Base-by-base conservation (phyloP, 805 yeast species). In the Ascoidea tarda region DNA sequence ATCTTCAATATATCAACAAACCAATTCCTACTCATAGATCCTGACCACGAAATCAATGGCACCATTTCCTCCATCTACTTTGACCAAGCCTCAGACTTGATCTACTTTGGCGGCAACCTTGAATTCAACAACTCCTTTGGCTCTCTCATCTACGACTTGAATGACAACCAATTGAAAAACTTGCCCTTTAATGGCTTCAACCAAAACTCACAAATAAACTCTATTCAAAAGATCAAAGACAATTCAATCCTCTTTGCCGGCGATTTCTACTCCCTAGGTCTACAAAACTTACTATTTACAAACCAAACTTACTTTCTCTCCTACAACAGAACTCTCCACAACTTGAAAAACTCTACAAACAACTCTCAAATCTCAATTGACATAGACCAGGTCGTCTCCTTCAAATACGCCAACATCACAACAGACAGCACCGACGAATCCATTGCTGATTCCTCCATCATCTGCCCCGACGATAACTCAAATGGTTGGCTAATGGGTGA, bases 81-180 rank as follows among this genome's bases (percentile, higher is more conserved):
- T 52, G 82, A 81, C 65, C 49, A 58, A 1, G 72, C 70, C 48
- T 63, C 67, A 42, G 66, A 75, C 28, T 53, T 77, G 28, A 74
- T 87, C 0, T 88, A 86, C 61, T 75, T 87, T 50, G 99, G 97
- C 6, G 99, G 99, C 21, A 73, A 77, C 54, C 78, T 91, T 58
- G 63, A 72, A 5, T 81, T 71, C 62, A 71, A 77, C 53, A 64
- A 68, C 49, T 71, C 81, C 6, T 60, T 71, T 58, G 84, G 88
- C 50, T 84, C 78, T 0, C 81, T 85, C 6, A 66, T 79, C 5
- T 91, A 87, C 73, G 74, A 87, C 65, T 60, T 68, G 14, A 57
- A 74, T 0, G 58, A 74, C 4, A 59, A 71, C 21, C 38, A 65
- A 2, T 66, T 86, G 46, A 50, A 61, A 1, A 62, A 74, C 6